Evolutionary conservation across 179 eudicot genomes (phyloP), one percentile per base, ranked within the genome.

Genomic region (Corrigiola litoralis): DNA sequence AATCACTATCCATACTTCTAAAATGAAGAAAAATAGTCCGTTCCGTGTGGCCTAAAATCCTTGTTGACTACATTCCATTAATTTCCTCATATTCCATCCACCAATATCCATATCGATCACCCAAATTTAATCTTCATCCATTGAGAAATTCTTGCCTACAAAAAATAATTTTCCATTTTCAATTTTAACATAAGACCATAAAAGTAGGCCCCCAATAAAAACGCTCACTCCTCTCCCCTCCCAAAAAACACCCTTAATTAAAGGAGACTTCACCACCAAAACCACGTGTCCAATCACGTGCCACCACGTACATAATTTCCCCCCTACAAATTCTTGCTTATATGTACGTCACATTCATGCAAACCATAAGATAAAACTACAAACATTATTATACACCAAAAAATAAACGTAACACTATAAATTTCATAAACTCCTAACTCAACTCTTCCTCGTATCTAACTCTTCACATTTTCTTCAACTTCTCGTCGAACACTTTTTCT

Each of bases 281-380:
- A 45, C 38, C 69, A 51, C 73, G 69, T 68, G 68, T 68, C 67
- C 34, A 53, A 13, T 28, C 42, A 1, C 79, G 70, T 70, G 71
- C 66, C 63, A 45, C 75, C 72, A 60, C 72, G 58, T 57, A 23
- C n/a, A 25, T 13, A n/a, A 21, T 51, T 25, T 60, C 6, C 18
- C 20, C 45, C n/a, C 7, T 16, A 61, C 11, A 17, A 32, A 20
- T 34, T 0, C 34, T 14, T 34, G 38, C 49, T 58, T 17, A 20
- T 38, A 5, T 53, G 33, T 11, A 18, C 29, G 27, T 45, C 36
- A 32, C 6, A 18, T 21, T 12, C n/a, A 24, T 2, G 2, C 23
- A 31, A 17, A 14, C 54, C 16, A 14, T 23, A 38, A 58, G 14
- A 7, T 13, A 58, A 24, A n/a, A n/a, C n/a, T 5, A 23, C 6